Evolutionary conservation across 495 filamentous ascomycete species (phyloP).

Genomic region (Penicillium maclennaniae): DNA sequence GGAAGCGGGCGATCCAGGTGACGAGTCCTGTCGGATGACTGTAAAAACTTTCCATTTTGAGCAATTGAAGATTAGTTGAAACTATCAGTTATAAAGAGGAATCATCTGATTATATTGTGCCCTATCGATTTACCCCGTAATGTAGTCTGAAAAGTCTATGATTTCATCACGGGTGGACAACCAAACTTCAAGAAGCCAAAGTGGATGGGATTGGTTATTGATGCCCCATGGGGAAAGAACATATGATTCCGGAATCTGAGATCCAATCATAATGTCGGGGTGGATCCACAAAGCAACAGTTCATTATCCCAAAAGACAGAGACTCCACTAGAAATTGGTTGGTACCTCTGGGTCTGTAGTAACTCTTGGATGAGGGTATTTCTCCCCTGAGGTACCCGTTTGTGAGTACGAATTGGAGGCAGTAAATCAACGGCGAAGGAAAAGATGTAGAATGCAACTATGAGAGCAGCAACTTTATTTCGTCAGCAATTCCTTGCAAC

Average conservation of each 20-base stretch:
- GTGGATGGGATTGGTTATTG: no score
- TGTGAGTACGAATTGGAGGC: constrained; percentile 61
- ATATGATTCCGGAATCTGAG: not conserved
- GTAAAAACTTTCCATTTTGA: constrained; percentile 1
- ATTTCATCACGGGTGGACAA: no score
- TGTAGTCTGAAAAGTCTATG: no score
- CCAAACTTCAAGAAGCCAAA: no score
- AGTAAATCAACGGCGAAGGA: constrained; percentile 60
- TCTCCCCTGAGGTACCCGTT: constrained; percentile 25
- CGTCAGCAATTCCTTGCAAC: not conserved
- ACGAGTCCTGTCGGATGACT: constrained; percentile 8
- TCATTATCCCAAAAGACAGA: not conserved
- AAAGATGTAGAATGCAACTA: not conserved
- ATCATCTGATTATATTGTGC: no score
- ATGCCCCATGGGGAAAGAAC: no score
- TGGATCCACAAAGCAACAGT: not conserved
- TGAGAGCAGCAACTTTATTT: not conserved
- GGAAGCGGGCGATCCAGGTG: constrained; percentile 8
- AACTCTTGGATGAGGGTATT: constrained; percentile 2
- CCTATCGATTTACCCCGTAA: not conserved
- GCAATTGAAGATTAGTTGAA: no score
- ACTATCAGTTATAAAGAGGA: no score
- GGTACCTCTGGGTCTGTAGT: not conserved
- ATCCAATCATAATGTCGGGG: not conserved
- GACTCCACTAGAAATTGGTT: not conserved